Evolutionary conservation across 345 rosid species (phyloP).

Genomic region (Syzygium jambos): DNA sequence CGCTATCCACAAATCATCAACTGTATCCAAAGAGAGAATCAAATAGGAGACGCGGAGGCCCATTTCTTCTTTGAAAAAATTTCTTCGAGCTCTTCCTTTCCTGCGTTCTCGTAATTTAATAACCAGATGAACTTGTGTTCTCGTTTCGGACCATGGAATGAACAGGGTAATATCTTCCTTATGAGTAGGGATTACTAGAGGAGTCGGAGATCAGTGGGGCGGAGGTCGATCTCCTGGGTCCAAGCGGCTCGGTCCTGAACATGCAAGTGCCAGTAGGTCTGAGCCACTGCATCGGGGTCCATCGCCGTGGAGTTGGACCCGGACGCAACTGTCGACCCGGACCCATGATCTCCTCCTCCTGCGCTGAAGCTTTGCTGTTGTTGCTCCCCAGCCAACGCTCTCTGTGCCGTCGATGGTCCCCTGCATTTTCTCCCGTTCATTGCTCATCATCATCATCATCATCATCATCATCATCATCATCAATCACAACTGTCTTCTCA

Average conservation of each 20-base stretch:
- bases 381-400: constrained; percentile 33
- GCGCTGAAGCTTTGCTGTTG: constrained; percentile 15
- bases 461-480: not conserved
- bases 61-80: not conserved
- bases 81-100: not conserved
- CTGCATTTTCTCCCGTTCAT: constrained; percentile 19
- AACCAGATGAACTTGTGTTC: not conserved
- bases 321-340: not conserved
- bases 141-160: not conserved
- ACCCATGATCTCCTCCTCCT: not conserved
- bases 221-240: constrained; percentile 93
- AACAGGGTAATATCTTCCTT: not conserved
- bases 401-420: constrained; percentile 29
- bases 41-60: not conserved
- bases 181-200: not conserved
- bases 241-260: constrained; percentile 78
- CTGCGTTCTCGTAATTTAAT: not conserved
- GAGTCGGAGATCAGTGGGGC: constrained; percentile 40
- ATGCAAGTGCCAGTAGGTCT: constrained; percentile 90
- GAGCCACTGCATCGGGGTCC: constrained; percentile 91
- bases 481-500: constrained; percentile 2
- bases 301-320: not conserved
- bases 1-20: not conserved
- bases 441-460: not conserved
- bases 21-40: not conserved